Base-by-base conservation (phyloP, 176 grass and related monocot species). In the Canna indica region DNA sequence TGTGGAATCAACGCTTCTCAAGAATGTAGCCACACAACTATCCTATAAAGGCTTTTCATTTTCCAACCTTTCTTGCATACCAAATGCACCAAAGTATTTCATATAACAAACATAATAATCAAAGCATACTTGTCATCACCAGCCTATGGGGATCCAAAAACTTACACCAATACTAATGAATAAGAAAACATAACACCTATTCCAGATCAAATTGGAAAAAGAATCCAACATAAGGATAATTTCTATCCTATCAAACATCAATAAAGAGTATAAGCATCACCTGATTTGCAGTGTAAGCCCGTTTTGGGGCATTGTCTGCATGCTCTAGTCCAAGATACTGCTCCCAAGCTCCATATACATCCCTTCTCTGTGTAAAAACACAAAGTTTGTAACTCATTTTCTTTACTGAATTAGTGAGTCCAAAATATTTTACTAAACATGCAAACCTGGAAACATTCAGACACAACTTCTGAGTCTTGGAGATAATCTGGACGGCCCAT, bases 291-390 rank as follows among this genome's bases (percentile, higher is more conserved):
- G 78, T 82, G 50, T 86, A 76, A 26, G 85, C 80, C 86, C 85
- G 86, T 86, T 91, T 96, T 28, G 85, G 83, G 84, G 88, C 59
- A 74, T 81, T 86, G 67, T 96, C 92, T 35, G 83, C 75, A 58
- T 96, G 92, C 48, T 96, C 88, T 73, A 96, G 57, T 56, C 92
- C 92, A 87, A 96, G 92, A 82, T 96, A 96, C 52, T 96, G 92
- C 75, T 96, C 92, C 92, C 92, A 96, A 46, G 92, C 92, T 80
- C 88, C 92, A 87, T 96, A 96, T 18, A 88, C 88, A 68, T 96
- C 85, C 80, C 85, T 96, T 81, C 81, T 91, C 91, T 96, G 75
- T 80, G 32, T 7, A 26, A 26, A 22, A 57, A 57, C 16, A 57
- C 7, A n/a, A 26, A 25, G 10, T 26, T 57, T 20, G 25, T 25